Conservation (phyloP, 2,329 filamentous ascomycete species). For the Lecanicillium sp. region DNA sequence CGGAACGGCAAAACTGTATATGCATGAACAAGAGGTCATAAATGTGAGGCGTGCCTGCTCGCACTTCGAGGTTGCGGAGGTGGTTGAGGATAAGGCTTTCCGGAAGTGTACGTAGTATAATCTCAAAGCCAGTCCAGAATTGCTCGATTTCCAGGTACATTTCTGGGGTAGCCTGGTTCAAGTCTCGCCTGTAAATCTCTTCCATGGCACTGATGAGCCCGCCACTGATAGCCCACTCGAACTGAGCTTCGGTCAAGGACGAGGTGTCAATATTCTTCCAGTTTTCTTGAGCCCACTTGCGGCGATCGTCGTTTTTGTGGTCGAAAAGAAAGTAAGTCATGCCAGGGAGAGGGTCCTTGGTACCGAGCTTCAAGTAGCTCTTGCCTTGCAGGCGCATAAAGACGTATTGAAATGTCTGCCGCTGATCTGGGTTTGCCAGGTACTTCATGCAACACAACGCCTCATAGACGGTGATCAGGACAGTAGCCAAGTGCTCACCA, state of each 20-base stretch:
- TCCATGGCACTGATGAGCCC: constrained; percentile 61
- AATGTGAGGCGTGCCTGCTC: constrained; percentile 50
- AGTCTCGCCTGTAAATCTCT: constrained; percentile 46
- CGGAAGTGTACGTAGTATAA: constrained; percentile 67
- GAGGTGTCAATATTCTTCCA: constrained; percentile 45
- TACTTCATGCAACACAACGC: constrained; percentile 78
- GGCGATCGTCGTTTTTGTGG: constrained; percentile 47
- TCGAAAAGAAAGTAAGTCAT: constrained; percentile 78
- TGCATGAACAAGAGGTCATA: constrained; percentile 55
- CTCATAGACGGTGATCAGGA: constrained; percentile 80
- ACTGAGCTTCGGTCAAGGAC: constrained; percentile 61
- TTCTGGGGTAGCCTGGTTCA: constrained; percentile 22
- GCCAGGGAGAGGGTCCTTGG: constrained; percentile 67
- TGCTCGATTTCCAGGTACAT: constrained; percentile 46
- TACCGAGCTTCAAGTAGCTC: constrained; percentile 67
- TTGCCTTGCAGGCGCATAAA: constrained; percentile 68
- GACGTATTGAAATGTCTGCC: constrained; percentile 66
- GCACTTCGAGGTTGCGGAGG: constrained; percentile 70
- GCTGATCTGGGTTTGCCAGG: constrained; percentile 47
- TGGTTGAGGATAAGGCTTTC: constrained; percentile 69
- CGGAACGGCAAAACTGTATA: constrained; percentile 39
- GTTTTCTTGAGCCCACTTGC: constrained; percentile 29
- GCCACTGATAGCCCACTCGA: constrained; percentile 79
- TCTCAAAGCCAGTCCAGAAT: constrained; percentile 72
- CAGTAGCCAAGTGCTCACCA: constrained; percentile 41